Percentiles rank a stretch among this genome's conserved stretches.
phyloP scores from a whole-genome alignment of 2,329 filamentous ascomycete genomes.

The Penicillium griseofulvum region DNA sequence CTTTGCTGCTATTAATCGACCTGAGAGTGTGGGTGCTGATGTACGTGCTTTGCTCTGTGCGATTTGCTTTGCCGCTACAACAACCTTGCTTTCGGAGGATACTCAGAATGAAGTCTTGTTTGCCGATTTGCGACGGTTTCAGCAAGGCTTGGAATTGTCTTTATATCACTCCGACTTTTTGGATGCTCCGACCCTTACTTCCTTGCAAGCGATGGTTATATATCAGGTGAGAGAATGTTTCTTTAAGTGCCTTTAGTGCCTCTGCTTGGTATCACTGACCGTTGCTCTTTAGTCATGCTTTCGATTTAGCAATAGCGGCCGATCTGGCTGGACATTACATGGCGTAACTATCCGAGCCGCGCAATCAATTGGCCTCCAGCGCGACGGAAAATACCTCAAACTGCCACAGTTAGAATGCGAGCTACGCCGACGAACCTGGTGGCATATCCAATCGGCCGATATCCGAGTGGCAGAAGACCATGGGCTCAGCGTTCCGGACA shows the following conservation, averaged over 20 bases:
- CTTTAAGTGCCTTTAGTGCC: too few species aligned
- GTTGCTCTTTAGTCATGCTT: conserved; percentile 17
- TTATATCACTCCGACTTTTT: conserved; percentile 43
- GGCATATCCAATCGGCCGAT: conserved; percentile 47
- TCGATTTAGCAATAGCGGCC: conserved; percentile 21
- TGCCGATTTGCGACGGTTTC: conserved; percentile 19
- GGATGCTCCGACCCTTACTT: conserved; percentile 38
- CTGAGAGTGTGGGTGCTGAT: conserved; percentile 18
- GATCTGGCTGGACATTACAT: conserved; percentile 49
- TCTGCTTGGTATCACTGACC: neutral
- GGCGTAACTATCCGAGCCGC: conserved; percentile 54
- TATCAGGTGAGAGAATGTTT: conserved; percentile 34
- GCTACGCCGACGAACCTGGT: conserved; percentile 55
- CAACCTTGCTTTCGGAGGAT: conserved; percentile 19
- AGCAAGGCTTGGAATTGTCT: conserved; percentile 38
- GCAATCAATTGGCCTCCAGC: conserved; percentile 50
- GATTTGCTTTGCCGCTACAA: conserved; percentile 28
- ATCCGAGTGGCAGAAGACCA: conserved; percentile 58
- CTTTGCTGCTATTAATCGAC: conserved; percentile 29
- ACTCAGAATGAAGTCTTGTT: conserved; percentile 11
- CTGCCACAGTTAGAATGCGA: conserved; percentile 54
- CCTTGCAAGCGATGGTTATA: conserved; percentile 35
- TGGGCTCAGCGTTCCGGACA: conserved; percentile 53
- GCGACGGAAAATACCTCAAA: conserved; percentile 52
- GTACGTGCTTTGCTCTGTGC: conserved; percentile 27